Evolutionary conservation across 192 early-diverging fungal genomes (phyloP).

Genomic region (Paraglomus occultum): DNA sequence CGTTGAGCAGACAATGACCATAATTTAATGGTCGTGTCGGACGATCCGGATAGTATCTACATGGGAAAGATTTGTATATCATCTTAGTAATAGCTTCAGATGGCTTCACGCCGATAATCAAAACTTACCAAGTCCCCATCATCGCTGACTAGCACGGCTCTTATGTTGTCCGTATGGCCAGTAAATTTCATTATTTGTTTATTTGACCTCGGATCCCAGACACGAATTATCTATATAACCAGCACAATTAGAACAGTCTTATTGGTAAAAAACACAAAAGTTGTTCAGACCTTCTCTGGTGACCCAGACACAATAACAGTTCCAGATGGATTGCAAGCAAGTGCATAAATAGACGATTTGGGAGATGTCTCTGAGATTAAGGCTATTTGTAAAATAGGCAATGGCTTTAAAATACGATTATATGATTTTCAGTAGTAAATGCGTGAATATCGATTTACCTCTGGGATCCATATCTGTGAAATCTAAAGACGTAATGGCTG

Average conservation of each 20-base stretch:
- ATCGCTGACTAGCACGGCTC: slow-evolving; percentile 79
- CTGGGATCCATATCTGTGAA: slow-evolving; percentile 14
- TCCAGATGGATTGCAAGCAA: slow-evolving; percentile 79
- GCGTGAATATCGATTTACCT: slow-evolving; percentile 12
- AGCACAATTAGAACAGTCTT: neutral
- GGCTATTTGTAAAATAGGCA: slow-evolving; percentile 28
- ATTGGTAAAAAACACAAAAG: neutral
- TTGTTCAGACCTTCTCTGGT: slow-evolving; percentile 71
- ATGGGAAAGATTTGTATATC: neutral
- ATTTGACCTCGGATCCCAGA: slow-evolving; percentile 85
- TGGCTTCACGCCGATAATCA: neutral
- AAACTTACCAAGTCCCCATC: slow-evolving; percentile 76
- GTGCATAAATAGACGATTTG: slow-evolving; percentile 80
- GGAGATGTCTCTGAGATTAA: slow-evolving; percentile 51
- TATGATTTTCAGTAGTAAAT: neutral
- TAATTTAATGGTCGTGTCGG: slow-evolving; percentile 95
- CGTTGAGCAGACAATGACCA: slow-evolving; percentile 89
- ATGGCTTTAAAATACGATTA: slow-evolving; percentile 4
- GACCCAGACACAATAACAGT: slow-evolving; percentile 85
- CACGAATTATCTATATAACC: slow-evolving; percentile 60
- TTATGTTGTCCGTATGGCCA: slow-evolving; percentile 97
- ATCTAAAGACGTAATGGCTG: neutral
- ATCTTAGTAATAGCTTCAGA: neutral
- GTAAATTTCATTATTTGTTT: slow-evolving; percentile 73
- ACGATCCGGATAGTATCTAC: slow-evolving; percentile 89